Conservation (phyloP, 2,329 filamentous ascomycete genomes). For the Aspergillus pseudoviridinutans region DNA sequence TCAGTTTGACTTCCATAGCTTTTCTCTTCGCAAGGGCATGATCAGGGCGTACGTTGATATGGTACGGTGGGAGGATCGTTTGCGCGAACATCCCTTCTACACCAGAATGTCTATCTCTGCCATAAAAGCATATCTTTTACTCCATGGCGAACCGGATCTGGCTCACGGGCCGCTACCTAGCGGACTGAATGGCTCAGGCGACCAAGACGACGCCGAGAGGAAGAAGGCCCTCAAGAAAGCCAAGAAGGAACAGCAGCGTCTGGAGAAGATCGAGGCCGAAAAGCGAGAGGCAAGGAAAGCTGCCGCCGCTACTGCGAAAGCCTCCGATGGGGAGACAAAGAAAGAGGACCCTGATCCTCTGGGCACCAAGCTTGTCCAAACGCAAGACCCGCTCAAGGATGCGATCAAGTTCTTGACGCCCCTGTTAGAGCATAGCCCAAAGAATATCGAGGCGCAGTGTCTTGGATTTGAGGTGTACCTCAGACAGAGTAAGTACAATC, state of each 20-base stretch:
- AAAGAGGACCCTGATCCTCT: conserved; percentile 89
- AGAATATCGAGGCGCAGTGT: conserved; percentile 75
- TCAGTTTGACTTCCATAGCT: conserved; percentile 98
- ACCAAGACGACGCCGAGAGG: conserved; percentile 58
- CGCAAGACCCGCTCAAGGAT: conserved; percentile 76
- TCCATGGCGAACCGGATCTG: conserved; percentile 70
- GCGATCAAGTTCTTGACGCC: conserved; percentile 82
- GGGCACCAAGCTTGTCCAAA: conserved; percentile 74
- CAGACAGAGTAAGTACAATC: conserved; percentile 63
- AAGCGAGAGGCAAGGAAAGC: conserved; percentile 82
- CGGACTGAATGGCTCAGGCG: conserved; percentile 48
- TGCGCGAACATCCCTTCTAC: conserved; percentile 92
- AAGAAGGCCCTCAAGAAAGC: conserved; percentile 91
- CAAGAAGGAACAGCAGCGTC: conserved; percentile 70
- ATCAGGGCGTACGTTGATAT: conserved; percentile 93
- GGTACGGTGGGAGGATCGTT: conserved; percentile 89
- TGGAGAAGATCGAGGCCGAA: conserved; percentile 75
- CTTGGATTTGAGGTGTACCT: conserved; percentile 88
- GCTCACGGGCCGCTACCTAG: conserved; percentile 58
- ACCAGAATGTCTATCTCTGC: conserved; percentile 77
- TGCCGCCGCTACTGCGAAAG: conserved; percentile 58
- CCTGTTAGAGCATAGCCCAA: conserved; percentile 75
- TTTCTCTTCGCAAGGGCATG: conserved; percentile 94
- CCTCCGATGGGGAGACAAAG: conserved; percentile 57
- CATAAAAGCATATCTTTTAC: conserved; percentile 71